Conservation (phyloP, 768 basidiomycete genomes). For the Lanmaoa rubissima region DNA sequence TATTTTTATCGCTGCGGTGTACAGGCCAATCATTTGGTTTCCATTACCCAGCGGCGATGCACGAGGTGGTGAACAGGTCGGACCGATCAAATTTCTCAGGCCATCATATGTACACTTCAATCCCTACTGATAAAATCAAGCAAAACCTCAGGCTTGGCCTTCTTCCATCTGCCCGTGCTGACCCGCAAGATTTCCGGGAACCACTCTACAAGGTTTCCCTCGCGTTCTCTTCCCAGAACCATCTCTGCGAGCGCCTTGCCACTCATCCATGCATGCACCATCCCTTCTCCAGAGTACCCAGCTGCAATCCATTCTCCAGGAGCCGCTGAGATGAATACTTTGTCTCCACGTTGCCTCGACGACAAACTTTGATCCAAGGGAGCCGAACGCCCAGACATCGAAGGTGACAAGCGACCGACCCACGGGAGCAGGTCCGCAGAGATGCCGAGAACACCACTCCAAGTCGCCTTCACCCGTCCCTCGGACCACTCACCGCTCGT, state of each 20-base stretch:
- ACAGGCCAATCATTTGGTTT: not conserved
- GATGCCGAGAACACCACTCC: conserved; percentile 65
- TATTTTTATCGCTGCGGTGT: not conserved
- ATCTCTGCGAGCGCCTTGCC: conserved; percentile 59
- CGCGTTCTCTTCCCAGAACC: conserved; percentile 43
- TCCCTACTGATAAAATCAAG: conserved; percentile 8
- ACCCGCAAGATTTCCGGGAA: conserved; percentile 52
- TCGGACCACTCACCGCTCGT: conserved; percentile 30
- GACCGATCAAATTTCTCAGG: not conserved
- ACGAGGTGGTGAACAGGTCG: not conserved
- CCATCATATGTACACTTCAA: not conserved
- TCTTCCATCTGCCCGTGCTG: conserved; percentile 50
- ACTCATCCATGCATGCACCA: conserved; percentile 69
- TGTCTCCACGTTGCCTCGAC: not conserved
- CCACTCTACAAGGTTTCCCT: conserved; percentile 36
- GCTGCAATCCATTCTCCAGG: conserved; percentile 74
- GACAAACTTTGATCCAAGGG: conserved; percentile 10
- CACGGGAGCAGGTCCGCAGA: conserved; percentile 64
- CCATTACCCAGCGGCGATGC: not conserved
- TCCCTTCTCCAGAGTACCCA: conserved; percentile 71
- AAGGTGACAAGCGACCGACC: conserved; percentile 63
- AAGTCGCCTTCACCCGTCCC: conserved; percentile 51
- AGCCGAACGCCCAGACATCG: conserved; percentile 42
- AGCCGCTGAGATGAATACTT: conserved; percentile 17
- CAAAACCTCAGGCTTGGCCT: conserved; percentile 48